phyloP scores from a whole-genome alignment of 495 filamentous ascomycete species.

The Clavariopsis aquatica region DNA sequence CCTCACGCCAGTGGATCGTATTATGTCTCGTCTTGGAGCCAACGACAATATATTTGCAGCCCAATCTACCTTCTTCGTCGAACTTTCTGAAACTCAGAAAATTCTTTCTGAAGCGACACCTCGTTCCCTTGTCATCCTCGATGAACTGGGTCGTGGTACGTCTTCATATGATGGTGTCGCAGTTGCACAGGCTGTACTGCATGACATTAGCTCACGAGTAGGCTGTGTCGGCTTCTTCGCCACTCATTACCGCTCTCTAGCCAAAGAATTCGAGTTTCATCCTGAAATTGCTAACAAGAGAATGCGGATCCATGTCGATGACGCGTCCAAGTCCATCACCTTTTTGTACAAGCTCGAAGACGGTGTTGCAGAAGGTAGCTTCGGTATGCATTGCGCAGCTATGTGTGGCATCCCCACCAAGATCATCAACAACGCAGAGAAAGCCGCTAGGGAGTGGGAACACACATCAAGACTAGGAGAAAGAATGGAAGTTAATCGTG shows the following conservation, averaged over 20 bases:
- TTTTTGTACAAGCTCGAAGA: constrained; percentile 95
- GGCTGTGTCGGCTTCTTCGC: constrained; percentile 97
- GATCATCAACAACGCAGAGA: constrained; percentile 84
- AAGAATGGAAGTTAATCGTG: constrained; percentile 76
- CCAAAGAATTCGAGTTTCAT: constrained; percentile 82
- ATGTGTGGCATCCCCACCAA: constrained; percentile 92
- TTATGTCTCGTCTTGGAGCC: constrained; percentile 97
- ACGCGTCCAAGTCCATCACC: constrained; percentile 76
- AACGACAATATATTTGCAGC: constrained; percentile 99
- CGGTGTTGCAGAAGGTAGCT: constrained; percentile 94
- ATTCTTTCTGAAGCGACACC: constrained; percentile 95
- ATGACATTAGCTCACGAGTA: constrained; percentile 90
- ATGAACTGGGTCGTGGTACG: constrained; percentile 94
- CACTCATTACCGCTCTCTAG: constrained; percentile 94
- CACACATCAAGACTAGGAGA: constrained; percentile 88
- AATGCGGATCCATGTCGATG: constrained; percentile 94
- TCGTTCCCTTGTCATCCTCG: constrained; percentile 92
- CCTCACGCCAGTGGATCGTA: constrained; percentile 91
- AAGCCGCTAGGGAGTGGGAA: constrained; percentile 92
- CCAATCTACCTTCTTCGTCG: constrained; percentile 98
- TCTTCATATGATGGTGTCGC: constrained; percentile 94
- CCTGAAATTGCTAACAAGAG: constrained; percentile 82
- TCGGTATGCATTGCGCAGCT: constrained; percentile 98
- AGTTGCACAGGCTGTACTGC: constrained; percentile 92
- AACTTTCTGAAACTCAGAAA: constrained; percentile 96